Base-by-base conservation (phyloP, 2,329 filamentous ascomycete genomes). In the Sarocladium strictum region DNA sequence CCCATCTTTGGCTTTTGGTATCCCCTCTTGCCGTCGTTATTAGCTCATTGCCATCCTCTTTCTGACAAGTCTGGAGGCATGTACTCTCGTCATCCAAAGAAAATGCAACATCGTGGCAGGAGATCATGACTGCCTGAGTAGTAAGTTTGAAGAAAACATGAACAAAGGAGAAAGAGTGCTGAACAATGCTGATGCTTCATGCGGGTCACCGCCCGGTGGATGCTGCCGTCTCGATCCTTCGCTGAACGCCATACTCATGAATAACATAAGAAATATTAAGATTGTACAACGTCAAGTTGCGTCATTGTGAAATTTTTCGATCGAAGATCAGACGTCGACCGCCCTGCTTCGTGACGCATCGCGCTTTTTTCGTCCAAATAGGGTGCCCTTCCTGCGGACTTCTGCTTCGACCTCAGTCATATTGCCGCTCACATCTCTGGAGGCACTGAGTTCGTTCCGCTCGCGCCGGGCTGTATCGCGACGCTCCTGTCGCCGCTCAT, bases 401-500 rank as follows among this genome's bases (percentile, higher is more conserved):
- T 68, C 63, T 29, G 56, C 56, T 27, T 66, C 59, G 21, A 51
- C 57, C 33, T 72, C 69, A 2, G 65, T 63, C 41, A 64, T 61
- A 55, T 70, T 65, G 54, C 66, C 65, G 26, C 65, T 64, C 62
- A 61, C 23, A 55, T 62, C 61, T 56, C 15, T 53, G 10, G 35
- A 12, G 12, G 6, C 29, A 32, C 12, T 32, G 6, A 33, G 41
- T 17, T 35, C 37, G 5, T 63, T 58, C 43, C 62, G 63, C 56
- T 78, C 75, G 51, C 72, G 69, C 57, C 76, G 76, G 9, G 72
- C 72, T 61, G 76, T 77, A 37, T 78, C 76, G 50, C 86, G 80
- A 51, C 89, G 79, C 64, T 91, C 85, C 47, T 82, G 77, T 49
- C 93, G 77, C 58, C 88, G 81, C 61, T 85, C 80, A 61, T 97